Base-by-base conservation (phyloP, 306 rosid genomes). In the Rosa rugosa region DNA sequence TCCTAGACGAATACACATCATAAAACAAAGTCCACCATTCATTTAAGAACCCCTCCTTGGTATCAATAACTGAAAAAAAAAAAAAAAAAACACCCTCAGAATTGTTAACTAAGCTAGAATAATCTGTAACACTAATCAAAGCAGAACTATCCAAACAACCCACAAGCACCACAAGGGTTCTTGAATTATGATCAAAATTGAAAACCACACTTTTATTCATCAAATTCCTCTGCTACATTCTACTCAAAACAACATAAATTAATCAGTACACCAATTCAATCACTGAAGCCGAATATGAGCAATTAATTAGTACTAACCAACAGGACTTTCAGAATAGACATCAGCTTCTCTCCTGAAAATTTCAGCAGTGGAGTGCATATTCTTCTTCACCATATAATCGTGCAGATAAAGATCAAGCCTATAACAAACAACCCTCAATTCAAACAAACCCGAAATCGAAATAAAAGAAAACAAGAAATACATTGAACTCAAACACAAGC, bases 21-120 rank as follows among this genome's bases (percentile, higher is more conserved):
- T 41, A 85, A 84, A 91, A 86, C 47, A 81, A 1, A 45, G 85
- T 80, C 92, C 92, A 91, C 97, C 94, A 91, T 47, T 89, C 94
- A 54, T 77, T 69, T 31, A 89, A 67, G 79, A 89, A 81, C 40
- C 92, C 92, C 2, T 84, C 85, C 0, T 78, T 70, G 69, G 85
- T 75, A 41, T 83, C 83, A 83, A 80, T 22, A 56, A 46, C 88
- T 82, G 83, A 23, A 75, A 36, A 72, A 31, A 84, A 4, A 38
- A 4, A 38, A 18, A 47, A 1, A 6, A 0, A 53, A 18, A 18
- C 50, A 11, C 46, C 46, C 62, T 50, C 60, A 49, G 42, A 47
- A 31, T 31, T 31, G 34, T 12, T 42, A 50, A 50, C 6, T 50
- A 16, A 50, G 16, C 56, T 42, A 44, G 9, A 42, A 42, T 42